A percentile compares a stretch with the other conserved stretches of the same genome.
Evolutionary conservation across 2,329 filamentous ascomycete species (phyloP).

Genomic region (Peltaster fructicola): DNA sequence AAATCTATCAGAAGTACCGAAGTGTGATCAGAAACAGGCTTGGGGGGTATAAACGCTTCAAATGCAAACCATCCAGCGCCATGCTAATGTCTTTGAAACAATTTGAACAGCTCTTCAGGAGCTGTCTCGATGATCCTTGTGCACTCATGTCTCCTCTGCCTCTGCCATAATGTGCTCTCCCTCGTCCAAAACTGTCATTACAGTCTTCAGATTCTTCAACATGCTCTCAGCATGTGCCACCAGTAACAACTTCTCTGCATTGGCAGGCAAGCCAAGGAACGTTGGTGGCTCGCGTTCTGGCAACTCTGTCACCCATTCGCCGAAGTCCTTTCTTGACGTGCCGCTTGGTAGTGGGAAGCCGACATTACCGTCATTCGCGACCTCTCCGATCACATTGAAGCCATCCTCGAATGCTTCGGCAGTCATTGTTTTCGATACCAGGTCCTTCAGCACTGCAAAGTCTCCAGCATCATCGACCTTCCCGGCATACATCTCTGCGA

Average conservation of each 20-base stretch:
- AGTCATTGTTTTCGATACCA: conserved; percentile 67
- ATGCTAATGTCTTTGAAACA: too few species aligned
- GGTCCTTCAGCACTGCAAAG: conserved; percentile 51
- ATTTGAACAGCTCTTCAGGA: too few species aligned
- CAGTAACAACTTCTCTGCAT: conserved; percentile 87
- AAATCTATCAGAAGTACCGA: too few species aligned
- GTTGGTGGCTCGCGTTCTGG: conserved; percentile 93
- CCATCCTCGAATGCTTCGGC: conserved; percentile 82
- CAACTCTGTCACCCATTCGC: conserved; percentile 75
- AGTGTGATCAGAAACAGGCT: too few species aligned
- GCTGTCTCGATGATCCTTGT: too few species aligned
- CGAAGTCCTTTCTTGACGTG: conserved; percentile 72
- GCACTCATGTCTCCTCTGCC: conserved; percentile 9
- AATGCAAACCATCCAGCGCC: too few species aligned
- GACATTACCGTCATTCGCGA: conserved; percentile 19
- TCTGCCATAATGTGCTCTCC: conserved; percentile 64
- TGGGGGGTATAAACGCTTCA: too few species aligned
- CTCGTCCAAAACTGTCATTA: conserved; percentile 80
- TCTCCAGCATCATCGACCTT: conserved; percentile 90
- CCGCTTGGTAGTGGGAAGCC: conserved; percentile 58
- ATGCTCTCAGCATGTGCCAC: conserved; percentile 74
- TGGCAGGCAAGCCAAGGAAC: conserved; percentile 81
- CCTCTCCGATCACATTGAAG: conserved; percentile 66
- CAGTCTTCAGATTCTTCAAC: conserved; percentile 66
- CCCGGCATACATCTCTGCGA: conserved; percentile 90